phyloP scores from a whole-genome alignment of 208 protist species.

The Trypanosoma rangeli region DNA sequence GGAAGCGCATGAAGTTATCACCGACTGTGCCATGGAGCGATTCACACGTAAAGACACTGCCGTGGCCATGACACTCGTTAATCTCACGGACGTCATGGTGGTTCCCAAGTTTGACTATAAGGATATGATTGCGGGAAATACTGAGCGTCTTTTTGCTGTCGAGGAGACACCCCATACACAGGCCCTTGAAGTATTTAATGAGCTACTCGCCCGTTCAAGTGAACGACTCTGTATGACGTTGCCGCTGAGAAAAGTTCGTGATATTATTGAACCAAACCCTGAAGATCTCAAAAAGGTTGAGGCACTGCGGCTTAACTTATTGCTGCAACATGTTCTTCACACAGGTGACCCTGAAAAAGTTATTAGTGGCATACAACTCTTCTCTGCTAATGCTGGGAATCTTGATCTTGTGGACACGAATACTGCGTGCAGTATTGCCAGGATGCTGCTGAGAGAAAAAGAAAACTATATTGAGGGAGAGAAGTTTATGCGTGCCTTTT shows the following conservation, averaged over 20 bases:
- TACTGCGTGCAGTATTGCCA: slow-evolving; percentile 58
- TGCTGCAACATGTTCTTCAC: slow-evolving; percentile 59
- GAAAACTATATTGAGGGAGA: slow-evolving; percentile 62
- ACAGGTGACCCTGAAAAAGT: slow-evolving; percentile 51
- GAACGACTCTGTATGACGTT: slow-evolving; percentile 53
- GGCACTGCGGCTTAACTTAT: slow-evolving; percentile 69
- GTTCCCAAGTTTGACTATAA: slow-evolving; percentile 53
- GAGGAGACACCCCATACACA: slow-evolving; percentile 20
- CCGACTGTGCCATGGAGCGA: slow-evolving; percentile 58
- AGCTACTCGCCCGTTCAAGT: slow-evolving; percentile 42
- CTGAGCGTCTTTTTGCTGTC: slow-evolving; percentile 12
- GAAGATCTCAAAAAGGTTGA: slow-evolving; percentile 62
- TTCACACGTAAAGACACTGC: slow-evolving; percentile 58
- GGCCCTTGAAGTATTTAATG: slow-evolving; percentile 36
- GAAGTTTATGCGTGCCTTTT: slow-evolving; percentile 60
- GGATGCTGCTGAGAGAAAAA: slow-evolving; percentile 50
- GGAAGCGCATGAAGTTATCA: slow-evolving; percentile 59
- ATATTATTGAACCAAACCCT: slow-evolving; percentile 40
- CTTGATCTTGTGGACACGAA: slow-evolving; percentile 76
- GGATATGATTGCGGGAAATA: slow-evolving; percentile 21
- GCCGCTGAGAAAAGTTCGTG: slow-evolving; percentile 44
- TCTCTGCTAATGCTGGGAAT: slow-evolving; percentile 64
- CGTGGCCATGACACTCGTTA: slow-evolving; percentile 56
- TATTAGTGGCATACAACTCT: slow-evolving; percentile 50
- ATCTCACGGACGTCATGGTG: slow-evolving; percentile 59